Conservation (phyloP, 257 asterid species). For the Ballota nigra region DNA sequence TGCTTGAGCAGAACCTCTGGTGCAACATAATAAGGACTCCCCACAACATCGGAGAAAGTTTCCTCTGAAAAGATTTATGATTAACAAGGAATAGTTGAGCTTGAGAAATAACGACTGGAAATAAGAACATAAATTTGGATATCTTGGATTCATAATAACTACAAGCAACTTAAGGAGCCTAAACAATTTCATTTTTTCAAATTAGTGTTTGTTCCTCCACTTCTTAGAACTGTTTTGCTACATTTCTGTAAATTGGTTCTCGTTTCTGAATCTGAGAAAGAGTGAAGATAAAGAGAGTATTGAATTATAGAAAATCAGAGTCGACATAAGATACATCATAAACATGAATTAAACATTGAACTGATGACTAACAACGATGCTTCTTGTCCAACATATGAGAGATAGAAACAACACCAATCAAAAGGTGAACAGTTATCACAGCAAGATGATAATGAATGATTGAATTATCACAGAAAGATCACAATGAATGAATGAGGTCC, state of each 20-base stretch:
- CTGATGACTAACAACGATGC: neutral
- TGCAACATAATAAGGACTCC: conserved; percentile 95
- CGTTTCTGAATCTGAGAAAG: neutral
- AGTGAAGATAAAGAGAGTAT: neutral
- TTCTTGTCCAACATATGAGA: neutral
- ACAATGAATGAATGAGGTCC: neutral
- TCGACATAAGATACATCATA: neutral
- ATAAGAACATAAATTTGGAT: neutral
- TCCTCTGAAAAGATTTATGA: conserved; percentile 48
- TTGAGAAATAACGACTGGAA: neutral
- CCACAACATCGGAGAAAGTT: conserved; percentile 80
- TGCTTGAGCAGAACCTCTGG: conserved; percentile 90
- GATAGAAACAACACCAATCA: neutral
- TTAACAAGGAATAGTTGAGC: neutral
- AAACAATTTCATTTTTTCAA: neutral
- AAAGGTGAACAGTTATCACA: neutral
- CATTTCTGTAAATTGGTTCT: neutral
- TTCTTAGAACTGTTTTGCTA: neutral
- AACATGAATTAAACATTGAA: neutral
- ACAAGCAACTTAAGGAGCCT: neutral
- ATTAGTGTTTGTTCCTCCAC: neutral
- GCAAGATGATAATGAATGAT: neutral
- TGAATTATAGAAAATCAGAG: neutral
- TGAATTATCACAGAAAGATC: neutral
- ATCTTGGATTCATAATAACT: too few relatives aligned